Conservation (phyloP, 306 rosid genomes). For the Cucurbita ficifolia region DNA sequence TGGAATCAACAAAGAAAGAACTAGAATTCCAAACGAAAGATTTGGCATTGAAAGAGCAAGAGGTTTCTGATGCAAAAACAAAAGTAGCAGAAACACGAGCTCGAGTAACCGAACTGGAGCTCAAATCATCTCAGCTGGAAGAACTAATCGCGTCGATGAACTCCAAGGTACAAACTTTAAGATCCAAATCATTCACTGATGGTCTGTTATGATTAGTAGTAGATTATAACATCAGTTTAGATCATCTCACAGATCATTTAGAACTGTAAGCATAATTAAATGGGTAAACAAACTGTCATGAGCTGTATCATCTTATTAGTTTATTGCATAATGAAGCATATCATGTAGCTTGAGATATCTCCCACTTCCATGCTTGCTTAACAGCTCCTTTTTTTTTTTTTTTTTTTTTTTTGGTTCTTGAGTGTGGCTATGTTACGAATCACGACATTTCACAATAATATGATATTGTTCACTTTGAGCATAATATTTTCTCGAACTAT, state of each 20-base stretch:
- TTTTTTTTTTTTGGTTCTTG: not conserved
- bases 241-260: not conserved
- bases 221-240: not conserved
- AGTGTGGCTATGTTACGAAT: not conserved
- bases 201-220: constrained; percentile 22
- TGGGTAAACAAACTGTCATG: not conserved
- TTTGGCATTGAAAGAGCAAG: constrained; percentile 50
- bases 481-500: no score
- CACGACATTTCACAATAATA: no score
- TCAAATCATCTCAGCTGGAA: constrained; percentile 28
- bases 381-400: not conserved
- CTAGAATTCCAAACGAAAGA: constrained; percentile 35
- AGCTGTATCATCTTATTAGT: not conserved
- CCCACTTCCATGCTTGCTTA: not conserved
- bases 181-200: constrained; percentile 32
- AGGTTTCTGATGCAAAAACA: constrained; percentile 29
- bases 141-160: constrained; percentile 22
- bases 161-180: constrained; percentile 44
- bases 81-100: constrained; percentile 33
- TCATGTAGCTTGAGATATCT: not conserved
- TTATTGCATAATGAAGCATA: not conserved
- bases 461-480: no score
- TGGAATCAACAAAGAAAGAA: constrained; percentile 34
- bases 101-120: constrained; percentile 48
- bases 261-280: not conserved